Evolutionary conservation across 2,329 filamentous ascomycete species (phyloP).

Genomic region (Penicillium frequentans): DNA sequence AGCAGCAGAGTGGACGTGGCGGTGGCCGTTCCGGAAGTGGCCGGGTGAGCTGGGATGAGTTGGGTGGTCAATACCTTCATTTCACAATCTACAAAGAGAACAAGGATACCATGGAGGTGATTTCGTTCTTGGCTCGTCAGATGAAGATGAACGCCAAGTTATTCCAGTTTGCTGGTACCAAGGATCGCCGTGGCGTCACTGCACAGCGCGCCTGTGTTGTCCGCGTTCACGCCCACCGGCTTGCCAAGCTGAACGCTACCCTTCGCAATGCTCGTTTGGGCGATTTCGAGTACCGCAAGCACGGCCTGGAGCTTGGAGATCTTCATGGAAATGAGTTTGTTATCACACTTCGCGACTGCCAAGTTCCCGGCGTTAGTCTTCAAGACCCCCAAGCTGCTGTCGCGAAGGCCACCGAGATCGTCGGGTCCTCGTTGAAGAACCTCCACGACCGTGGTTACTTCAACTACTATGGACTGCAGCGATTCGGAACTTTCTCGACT

Average conservation of each 20-base stretch:
- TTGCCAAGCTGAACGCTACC: conserved; percentile 63
- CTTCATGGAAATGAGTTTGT: conserved; percentile 88
- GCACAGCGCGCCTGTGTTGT: conserved; percentile 75
- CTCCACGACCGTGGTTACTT: conserved; percentile 79
- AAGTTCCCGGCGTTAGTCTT: conserved; percentile 52
- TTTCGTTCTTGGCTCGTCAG: conserved; percentile 72
- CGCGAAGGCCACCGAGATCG: conserved; percentile 48
- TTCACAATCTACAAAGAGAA: conserved; percentile 97
- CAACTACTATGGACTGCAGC: conserved; percentile 97
- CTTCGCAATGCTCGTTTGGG: conserved; percentile 67
- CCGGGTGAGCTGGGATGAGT: conserved; percentile 62
- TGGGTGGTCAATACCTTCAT: conserved; percentile 79
- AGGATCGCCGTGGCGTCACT: conserved; percentile 84
- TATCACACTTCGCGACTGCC: conserved; percentile 85
- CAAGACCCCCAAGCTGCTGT: conserved; percentile 49
- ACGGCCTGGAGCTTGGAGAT: conserved; percentile 77
- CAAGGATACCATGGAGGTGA: conserved; percentile 91
- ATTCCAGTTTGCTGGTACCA: conserved; percentile 84
- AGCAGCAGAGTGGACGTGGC: conserved; percentile 28
- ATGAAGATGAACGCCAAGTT: conserved; percentile 68
- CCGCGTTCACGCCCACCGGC: conserved; percentile 59
- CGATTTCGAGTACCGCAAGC: conserved; percentile 74
- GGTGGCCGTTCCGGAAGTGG: conserved; percentile 27
- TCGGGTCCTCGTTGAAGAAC: conserved; percentile 60
- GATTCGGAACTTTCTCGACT: conserved; percentile 84